A percentile compares a stretch with the other conserved stretches of the same genome.
phyloP scores from a whole-genome alignment of 2,329 filamentous ascomycete genomes.

The Epichloe sp. region DNA sequence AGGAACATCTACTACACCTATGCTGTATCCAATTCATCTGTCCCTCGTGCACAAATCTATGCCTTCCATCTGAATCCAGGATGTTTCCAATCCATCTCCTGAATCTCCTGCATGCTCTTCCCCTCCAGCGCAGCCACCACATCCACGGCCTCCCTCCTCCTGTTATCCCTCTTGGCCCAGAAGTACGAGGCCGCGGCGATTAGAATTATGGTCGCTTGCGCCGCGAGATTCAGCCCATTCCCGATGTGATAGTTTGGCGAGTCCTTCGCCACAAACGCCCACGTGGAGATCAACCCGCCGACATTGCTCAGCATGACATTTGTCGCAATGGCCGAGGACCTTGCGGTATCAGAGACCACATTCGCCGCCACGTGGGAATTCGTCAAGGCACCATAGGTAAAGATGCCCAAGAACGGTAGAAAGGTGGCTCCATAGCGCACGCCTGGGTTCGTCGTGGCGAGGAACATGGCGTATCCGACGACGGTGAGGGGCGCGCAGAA shows the following conservation, averaged over 20 bases:
- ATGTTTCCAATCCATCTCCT: slow-evolving; percentile 55
- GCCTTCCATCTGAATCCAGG: slow-evolving; percentile 49
- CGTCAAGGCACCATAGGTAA: slow-evolving; percentile 47
- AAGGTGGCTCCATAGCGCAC: slow-evolving; percentile 57
- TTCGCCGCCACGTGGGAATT: slow-evolving; percentile 56
- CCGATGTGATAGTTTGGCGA: slow-evolving; percentile 54
- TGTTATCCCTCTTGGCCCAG: slow-evolving; percentile 54
- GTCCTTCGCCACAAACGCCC: slow-evolving; percentile 50
- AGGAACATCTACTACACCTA: no score
- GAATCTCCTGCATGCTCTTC: slow-evolving; percentile 36
- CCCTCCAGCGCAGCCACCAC: slow-evolving; percentile 45
- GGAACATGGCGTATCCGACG: slow-evolving; percentile 55
- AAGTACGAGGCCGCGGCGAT: slow-evolving; percentile 32
- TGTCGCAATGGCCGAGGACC: slow-evolving; percentile 46
- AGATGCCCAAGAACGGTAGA: slow-evolving; percentile 51
- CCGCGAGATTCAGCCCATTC: slow-evolving; percentile 57
- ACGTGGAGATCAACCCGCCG: slow-evolving; percentile 49
- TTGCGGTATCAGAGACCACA: slow-evolving; percentile 54
- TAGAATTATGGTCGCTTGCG: slow-evolving; percentile 42
- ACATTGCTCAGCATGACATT: slow-evolving; percentile 36
- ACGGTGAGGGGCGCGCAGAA: slow-evolving; percentile 46
- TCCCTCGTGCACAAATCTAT: not conserved
- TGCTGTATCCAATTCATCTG: not conserved
- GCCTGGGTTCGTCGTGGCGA: slow-evolving; percentile 34
- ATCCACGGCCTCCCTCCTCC: slow-evolving; percentile 38